These are phyloP conservation scores for Talaromyces nanjingensis DNA, from an alignment of 495 filamentous ascomycete genomes.

Conservation along the genomic window DNA sequence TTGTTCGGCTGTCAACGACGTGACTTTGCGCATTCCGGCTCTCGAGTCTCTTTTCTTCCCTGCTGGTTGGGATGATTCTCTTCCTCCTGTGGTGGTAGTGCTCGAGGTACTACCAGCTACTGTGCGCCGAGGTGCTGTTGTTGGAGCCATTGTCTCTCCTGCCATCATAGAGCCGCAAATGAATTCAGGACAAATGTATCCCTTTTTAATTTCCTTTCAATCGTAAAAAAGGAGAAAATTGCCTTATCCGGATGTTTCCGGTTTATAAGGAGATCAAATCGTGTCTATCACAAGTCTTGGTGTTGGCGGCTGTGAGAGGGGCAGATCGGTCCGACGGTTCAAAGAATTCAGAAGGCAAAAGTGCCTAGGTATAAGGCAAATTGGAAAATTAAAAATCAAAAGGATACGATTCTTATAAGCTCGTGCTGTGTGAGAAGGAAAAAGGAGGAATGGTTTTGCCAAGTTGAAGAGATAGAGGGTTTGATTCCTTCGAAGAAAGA, in stretches of 20 bases:
- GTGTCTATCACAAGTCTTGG: not conserved
- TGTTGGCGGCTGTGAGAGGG: not conserved
- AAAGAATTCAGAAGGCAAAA: not conserved
- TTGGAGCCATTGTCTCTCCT: not conserved
- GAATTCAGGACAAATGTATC: not conserved
- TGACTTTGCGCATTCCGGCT: constrained; percentile 53
- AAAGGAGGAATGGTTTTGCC: not conserved
- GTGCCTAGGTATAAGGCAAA: not conserved
- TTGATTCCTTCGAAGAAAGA: not conserved
- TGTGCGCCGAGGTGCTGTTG: not conserved
- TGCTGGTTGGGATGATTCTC: constrained; percentile 6
- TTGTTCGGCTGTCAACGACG: constrained; percentile 50
- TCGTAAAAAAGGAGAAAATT: not conserved
- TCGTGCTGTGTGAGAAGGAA: not conserved
- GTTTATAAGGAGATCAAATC: not conserved
- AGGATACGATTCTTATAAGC: not conserved
- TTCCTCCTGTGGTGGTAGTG: not conserved
- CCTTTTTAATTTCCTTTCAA: not conserved
- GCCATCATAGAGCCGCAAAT: not conserved
- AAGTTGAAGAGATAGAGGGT: not conserved
- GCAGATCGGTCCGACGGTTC: not conserved
- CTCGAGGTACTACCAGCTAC: not conserved
- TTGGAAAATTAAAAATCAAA: not conserved
- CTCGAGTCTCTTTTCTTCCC: constrained; percentile 40
- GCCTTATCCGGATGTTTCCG: not conserved